phyloP scores from a whole-genome alignment of 768 basidiomycete species.

The Mrakia frigida region DNA sequence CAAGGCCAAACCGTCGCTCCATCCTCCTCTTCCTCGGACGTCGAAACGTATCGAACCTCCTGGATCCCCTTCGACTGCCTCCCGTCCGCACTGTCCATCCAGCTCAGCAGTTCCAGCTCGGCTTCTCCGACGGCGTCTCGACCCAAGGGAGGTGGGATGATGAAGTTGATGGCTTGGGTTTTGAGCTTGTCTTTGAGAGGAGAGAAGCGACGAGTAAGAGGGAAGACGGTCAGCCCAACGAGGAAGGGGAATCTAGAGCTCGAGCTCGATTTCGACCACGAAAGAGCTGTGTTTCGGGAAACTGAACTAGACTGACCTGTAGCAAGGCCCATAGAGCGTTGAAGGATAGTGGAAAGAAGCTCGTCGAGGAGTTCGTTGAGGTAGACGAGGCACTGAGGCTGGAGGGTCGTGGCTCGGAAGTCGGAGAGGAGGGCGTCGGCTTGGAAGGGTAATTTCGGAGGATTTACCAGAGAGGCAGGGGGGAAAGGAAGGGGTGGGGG shows the following conservation, averaged over 20 bases:
- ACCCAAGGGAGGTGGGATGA: slow-evolving; percentile 20
- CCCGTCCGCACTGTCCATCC: slow-evolving; percentile 23
- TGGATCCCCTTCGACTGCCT: not conserved
- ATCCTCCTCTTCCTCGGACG: not conserved
- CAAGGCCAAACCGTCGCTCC: slow-evolving; percentile 9
- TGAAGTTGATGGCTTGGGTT: not conserved
- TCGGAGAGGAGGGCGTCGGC: slow-evolving; percentile 33
- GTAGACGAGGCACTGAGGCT: slow-evolving; percentile 7
- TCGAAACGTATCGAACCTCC: not conserved
- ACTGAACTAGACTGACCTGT: slow-evolving; percentile 1
- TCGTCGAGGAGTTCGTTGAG: slow-evolving; percentile 33
- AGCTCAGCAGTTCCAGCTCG: slow-evolving; percentile 30
- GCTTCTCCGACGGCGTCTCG: slow-evolving; percentile 29
- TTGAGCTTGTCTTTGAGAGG: slow-evolving; percentile 24
- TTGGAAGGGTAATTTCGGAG: not conserved
- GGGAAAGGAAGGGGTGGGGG: not conserved
- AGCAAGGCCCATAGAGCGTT: not conserved
- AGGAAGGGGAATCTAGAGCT: no score
- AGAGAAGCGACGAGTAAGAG: not conserved
- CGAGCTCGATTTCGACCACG: not conserved
- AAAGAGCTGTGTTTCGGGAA: not conserved
- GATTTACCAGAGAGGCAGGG: not conserved
- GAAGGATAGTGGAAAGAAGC: slow-evolving; percentile 11
- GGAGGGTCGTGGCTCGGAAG: slow-evolving; percentile 16
- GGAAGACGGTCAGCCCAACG: not conserved